Base-by-base conservation (phyloP, 2,329 filamentous ascomycete species). In the Microcera coccophila region DNA sequence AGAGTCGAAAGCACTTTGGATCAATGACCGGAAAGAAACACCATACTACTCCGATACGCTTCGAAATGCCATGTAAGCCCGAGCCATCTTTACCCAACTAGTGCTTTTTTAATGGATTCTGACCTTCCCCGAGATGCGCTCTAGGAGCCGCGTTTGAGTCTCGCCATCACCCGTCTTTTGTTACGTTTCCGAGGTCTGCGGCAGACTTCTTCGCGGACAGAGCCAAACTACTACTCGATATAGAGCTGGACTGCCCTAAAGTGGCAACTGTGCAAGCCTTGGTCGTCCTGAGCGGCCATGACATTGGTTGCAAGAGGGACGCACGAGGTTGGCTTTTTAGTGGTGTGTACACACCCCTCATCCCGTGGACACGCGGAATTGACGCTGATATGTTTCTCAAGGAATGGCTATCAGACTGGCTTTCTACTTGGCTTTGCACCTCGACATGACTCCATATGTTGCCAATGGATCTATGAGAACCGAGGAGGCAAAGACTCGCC, bases 101-200 rank as follows among this genome's bases (percentile, higher is more conserved):
- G n/a, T n/a, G n/a, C n/a, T n/a, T n/a, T n/a, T 39, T 29, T 37
- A 22, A 9, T 19, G 28, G 15, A 4, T 3, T 4, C 14, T 29
- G 20, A 35, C 14, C 5, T 14, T 9, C 19, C 18, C 11, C 12
- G 20, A 69, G 67, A 61, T 69, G 67, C 19, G 61, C 66, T 7
- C 57, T 71, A 5, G 68, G 68, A 16, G 67, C 66, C 26, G 64
- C 67, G 2, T 71, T 70, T n/a, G 68, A 70, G 41, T 55, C 65
- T 15, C 60, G 65, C 10, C 68, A 70, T 38, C 67, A 70, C 36
- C 66, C 67, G 2, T 67, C 63, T 3, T 68, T 70, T 24, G 43
- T 52, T 5, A 55, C 52, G 0, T 54, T 52, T 56, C 70, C 44
- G 62, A 67, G 29, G 61, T 69, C 48, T 54, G 60, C 29, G 58